phyloP scores from a whole-genome alignment of 805 yeast species.

The Metschnikowia baotianmanensis region DNA sequence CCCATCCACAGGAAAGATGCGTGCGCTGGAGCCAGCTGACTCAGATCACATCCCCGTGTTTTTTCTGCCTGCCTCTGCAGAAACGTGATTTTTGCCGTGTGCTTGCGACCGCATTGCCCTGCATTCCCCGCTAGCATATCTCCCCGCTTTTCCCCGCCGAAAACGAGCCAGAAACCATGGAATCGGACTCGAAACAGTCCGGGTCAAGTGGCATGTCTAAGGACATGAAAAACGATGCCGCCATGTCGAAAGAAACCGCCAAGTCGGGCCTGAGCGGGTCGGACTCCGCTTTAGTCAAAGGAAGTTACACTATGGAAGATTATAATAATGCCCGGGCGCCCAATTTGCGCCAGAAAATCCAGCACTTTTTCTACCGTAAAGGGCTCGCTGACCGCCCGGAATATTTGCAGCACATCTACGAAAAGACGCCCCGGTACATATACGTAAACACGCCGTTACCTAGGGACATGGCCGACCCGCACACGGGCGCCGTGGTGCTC shows the following conservation, averaged over 20 bases:
- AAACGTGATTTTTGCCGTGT: neutral
- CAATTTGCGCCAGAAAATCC: slow-evolving; percentile 8
- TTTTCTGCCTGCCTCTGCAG: neutral
- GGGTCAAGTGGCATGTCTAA: slow-evolving; percentile 1
- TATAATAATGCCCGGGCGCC: slow-evolving; percentile 14
- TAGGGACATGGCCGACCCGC: slow-evolving; percentile 40
- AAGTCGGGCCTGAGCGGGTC: neutral
- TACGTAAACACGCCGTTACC: slow-evolving; percentile 53
- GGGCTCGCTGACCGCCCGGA: slow-evolving; percentile 30
- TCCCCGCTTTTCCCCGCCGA: neutral
- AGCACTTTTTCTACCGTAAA: slow-evolving; percentile 20
- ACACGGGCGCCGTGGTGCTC: slow-evolving; percentile 55
- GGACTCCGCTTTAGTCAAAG: neutral
- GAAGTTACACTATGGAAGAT: slow-evolving; percentile 15
- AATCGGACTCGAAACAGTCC: slow-evolving; percentile 6
- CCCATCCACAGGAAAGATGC: neutral
- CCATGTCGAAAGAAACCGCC: neutral
- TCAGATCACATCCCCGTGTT: neutral
- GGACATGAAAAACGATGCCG: slow-evolving; percentile 2
- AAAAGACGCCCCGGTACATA: slow-evolving; percentile 40
- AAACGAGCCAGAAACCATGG: slow-evolving; percentile 3
- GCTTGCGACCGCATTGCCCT: neutral
- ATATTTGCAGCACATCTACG: slow-evolving; percentile 37
- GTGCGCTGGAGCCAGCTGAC: neutral
- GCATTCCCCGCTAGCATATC: neutral